These are phyloP conservation scores for Solidago caesia DNA, from an alignment of 129 eudicot genomes.

Conservation along the genomic window DNA sequence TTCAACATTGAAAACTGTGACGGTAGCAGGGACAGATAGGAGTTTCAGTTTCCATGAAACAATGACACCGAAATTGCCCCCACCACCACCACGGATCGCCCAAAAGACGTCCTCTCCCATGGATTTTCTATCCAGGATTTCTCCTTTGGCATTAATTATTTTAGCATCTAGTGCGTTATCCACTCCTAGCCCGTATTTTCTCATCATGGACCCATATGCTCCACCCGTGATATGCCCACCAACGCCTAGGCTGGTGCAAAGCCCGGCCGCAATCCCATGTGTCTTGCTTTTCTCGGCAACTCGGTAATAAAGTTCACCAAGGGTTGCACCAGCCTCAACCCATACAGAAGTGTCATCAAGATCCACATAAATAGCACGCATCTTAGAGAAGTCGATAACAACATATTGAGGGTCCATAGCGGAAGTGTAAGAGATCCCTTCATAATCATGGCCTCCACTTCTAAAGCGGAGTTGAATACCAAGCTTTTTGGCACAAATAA, in stretches of 20 bases:
- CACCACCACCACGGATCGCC: conserved; percentile 60
- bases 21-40: conserved; percentile 31
- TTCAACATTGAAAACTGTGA: conserved; percentile 42
- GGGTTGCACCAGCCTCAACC: conserved; percentile 56
- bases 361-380: conserved; percentile 32
- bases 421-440: conserved; percentile 47
- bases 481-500: conserved; percentile 36
- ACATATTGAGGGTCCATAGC: conserved; percentile 23
- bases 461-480: conserved; percentile 44
- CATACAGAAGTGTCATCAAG: conserved; percentile 38
- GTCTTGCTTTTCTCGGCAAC: conserved; percentile 47
- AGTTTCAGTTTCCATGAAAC: conserved; percentile 42
- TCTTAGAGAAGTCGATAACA: conserved; percentile 44
- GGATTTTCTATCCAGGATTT: conserved; percentile 34
- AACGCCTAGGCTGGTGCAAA: conserved; percentile 49
- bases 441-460: conserved; percentile 61
- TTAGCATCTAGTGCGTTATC: conserved; percentile 44
- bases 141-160: conserved; percentile 41
- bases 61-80: conserved; percentile 41
- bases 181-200: conserved; percentile 47
- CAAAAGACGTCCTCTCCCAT: conserved; percentile 57
- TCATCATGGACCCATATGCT: conserved; percentile 46
- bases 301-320: conserved; percentile 49
- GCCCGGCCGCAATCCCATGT: conserved; percentile 46
- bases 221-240: conserved; percentile 60